Base-by-base conservation (phyloP, 257 asterid genomes). In the Nemophila menziesii region DNA sequence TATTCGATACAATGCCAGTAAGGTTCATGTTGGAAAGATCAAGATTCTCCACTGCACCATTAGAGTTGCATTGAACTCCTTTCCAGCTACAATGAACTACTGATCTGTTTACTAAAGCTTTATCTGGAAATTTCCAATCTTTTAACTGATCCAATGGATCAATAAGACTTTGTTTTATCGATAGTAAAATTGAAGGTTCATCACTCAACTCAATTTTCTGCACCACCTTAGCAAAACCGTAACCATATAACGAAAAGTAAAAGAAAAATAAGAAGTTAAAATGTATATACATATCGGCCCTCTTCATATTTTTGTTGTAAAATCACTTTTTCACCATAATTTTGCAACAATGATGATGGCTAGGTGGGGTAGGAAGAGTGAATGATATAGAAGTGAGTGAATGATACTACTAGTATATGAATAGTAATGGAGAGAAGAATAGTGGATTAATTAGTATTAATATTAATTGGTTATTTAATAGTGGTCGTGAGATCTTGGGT, bases 401-500 rank as follows among this genome's bases (percentile, higher is more conserved):
- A n/a, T n/a, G n/a, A n/a, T n/a, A n/a, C n/a, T n/a, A n/a, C n/a
- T n/a, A n/a, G n/a, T 65, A 33, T 43, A 65, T 54, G 67, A 62
- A 56, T 41, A n/a, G 33, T 44, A 54, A 57, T 36, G 69, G 48
- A 64, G 57, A 39, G 56, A 53, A 51, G 45, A 55, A 26, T 24
- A 36, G 45, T 26, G 54, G 44, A 51, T 57, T 52, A 54, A 27
- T 37, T 47, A 60, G 62, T 50, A 46, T 17, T 41, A 54, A 49
- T 34, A 36, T 55, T 56, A 58, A 43, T 74, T 46, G 53, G 62
- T 43, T 53, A n/a, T 54, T 44, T 20, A 48, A 37, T 39, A 18
- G 29, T 60, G 29, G 52, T 69, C 78, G 78, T 79, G 86, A 65
- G 90, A 72, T 83, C 78, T 74, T 62, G 89, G 79, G 86, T 65